phyloP scores from a whole-genome alignment of 1,139 yeast genomes.

The Keqinozyma sinolaborantium region DNA sequence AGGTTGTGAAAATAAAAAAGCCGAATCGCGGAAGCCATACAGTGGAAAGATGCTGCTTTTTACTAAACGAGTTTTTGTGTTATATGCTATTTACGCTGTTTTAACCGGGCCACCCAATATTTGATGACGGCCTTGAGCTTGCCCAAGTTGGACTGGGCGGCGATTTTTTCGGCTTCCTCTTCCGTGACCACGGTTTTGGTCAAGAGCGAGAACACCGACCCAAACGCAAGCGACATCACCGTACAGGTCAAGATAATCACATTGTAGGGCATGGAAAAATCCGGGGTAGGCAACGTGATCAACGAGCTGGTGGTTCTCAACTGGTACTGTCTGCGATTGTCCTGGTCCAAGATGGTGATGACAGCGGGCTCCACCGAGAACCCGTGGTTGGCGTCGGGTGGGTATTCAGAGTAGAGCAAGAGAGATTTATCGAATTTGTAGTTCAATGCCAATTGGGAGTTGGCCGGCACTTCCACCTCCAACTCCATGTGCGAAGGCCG shows the following conservation, averaged over 20 bases:
- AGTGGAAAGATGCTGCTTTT: too few species aligned
- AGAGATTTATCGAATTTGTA: slow-evolving; percentile 87
- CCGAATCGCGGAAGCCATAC: slow-evolving; percentile 1
- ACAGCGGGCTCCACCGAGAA: slow-evolving; percentile 92
- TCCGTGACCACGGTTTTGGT: slow-evolving; percentile 76
- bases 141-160: slow-evolving; percentile 21
- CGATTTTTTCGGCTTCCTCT: slow-evolving; percentile 58
- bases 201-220: slow-evolving; percentile 76
- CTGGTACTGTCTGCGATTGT: slow-evolving; percentile 39
- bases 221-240: slow-evolving; percentile 88
- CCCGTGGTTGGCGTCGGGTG: slow-evolving; percentile 99
- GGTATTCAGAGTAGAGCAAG: slow-evolving; percentile 84
- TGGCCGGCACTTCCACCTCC: slow-evolving; percentile 59
- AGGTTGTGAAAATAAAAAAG: too few species aligned
- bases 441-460: slow-evolving; percentile 57
- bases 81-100: slow-evolving; percentile 1
- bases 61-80: too few species aligned
- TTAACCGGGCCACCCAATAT: slow-evolving; percentile 7
- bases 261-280: slow-evolving; percentile 98
- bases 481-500: slow-evolving; percentile 86
- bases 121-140: slow-evolving; percentile 14
- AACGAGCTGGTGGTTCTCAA: slow-evolving; percentile 82
- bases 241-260: slow-evolving; percentile 94
- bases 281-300: slow-evolving; percentile 91
- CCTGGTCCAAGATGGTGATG: slow-evolving; percentile 46